Conservation (phyloP, 768 basidiomycete species). For the Boletus patriciae region DNA sequence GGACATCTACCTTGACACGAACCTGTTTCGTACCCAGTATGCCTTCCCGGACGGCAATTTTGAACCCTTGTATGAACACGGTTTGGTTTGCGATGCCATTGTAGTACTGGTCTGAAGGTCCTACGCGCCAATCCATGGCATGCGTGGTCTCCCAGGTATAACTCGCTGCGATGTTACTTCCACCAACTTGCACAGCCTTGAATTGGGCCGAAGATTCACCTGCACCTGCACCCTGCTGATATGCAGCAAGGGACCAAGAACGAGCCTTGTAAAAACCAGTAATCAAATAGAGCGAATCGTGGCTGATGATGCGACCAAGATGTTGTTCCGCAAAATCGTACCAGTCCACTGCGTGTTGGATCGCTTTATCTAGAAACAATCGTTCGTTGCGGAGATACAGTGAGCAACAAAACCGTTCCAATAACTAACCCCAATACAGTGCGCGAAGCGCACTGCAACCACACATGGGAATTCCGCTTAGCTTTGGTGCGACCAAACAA, state of each 20-base stretch:
- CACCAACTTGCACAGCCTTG: conserved; percentile 12
- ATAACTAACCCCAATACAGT: too few species aligned
- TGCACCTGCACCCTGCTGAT: not conserved
- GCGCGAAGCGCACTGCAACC: too few species aligned
- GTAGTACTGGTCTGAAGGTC: conserved; percentile 3
- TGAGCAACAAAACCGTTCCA: too few species aligned
- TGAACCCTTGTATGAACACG: conserved; percentile 24
- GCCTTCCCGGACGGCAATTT: conserved; percentile 8
- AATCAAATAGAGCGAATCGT: conserved; percentile 27
- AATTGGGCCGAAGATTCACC: conserved; percentile 6
- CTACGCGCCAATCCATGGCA: conserved; percentile 7
- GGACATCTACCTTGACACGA: not conserved
- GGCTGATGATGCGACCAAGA: conserved; percentile 18
- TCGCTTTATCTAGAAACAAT: conserved; percentile 22
- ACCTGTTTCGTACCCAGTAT: conserved; percentile 3
- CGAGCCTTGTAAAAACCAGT: conserved; percentile 11
- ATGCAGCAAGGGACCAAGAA: conserved; percentile 32
- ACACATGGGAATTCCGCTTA: too few species aligned
- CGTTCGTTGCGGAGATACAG: conserved; percentile 25
- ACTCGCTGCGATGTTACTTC: conserved; percentile 11
- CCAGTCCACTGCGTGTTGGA: conserved; percentile 26
- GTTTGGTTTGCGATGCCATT: conserved; percentile 19
- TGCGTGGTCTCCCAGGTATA: conserved; percentile 17
- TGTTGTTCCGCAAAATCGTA: conserved; percentile 27
- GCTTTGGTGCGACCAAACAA: too few species aligned